phyloP scores from a whole-genome alignment of 2,329 filamentous ascomycete species.

The Colletotrichum sp. region DNA sequence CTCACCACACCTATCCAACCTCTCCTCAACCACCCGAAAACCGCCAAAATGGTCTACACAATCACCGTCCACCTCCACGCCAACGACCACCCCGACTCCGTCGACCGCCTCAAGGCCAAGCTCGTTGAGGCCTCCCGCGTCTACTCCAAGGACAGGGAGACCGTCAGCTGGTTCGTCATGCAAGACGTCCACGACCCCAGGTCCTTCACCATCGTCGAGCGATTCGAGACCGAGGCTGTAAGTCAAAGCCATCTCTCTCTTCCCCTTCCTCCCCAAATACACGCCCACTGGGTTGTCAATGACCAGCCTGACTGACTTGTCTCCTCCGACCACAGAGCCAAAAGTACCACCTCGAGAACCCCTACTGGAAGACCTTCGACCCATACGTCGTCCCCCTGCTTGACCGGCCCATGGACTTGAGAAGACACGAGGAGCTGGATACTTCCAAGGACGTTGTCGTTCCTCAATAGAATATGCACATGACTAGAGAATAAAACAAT shows the following conservation, averaged over 20 bases:
- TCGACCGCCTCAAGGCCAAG: slow-evolving; percentile 73
- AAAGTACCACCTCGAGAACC: slow-evolving; percentile 70
- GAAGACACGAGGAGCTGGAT: slow-evolving; percentile 71
- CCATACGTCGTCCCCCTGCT: slow-evolving; percentile 74
- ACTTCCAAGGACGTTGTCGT: slow-evolving; percentile 54
- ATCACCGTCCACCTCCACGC: slow-evolving; percentile 74
- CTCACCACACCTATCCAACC: neutral
- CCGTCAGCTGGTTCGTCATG: slow-evolving; percentile 77
- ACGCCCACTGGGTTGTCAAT: neutral
- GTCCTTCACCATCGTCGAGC: slow-evolving; percentile 78
- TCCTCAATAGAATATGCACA: slow-evolving; percentile 23
- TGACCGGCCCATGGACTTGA: slow-evolving; percentile 72
- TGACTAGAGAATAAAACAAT: neutral
- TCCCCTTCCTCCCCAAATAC: neutral
- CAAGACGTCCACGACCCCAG: slow-evolving; percentile 72
- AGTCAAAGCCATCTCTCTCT: slow-evolving; percentile 29
- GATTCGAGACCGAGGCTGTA: slow-evolving; percentile 71
- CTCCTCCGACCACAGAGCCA: slow-evolving; percentile 46
- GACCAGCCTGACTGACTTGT: neutral
- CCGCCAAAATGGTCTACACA: slow-evolving; percentile 66
- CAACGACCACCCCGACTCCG: slow-evolving; percentile 67
- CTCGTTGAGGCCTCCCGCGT: slow-evolving; percentile 76
- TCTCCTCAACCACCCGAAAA: neutral
- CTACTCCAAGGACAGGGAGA: slow-evolving; percentile 76
- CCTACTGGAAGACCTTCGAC: slow-evolving; percentile 79